Base-by-base conservation (phyloP, 345 rosid genomes). In the Arabidopsis suecica region DNA sequence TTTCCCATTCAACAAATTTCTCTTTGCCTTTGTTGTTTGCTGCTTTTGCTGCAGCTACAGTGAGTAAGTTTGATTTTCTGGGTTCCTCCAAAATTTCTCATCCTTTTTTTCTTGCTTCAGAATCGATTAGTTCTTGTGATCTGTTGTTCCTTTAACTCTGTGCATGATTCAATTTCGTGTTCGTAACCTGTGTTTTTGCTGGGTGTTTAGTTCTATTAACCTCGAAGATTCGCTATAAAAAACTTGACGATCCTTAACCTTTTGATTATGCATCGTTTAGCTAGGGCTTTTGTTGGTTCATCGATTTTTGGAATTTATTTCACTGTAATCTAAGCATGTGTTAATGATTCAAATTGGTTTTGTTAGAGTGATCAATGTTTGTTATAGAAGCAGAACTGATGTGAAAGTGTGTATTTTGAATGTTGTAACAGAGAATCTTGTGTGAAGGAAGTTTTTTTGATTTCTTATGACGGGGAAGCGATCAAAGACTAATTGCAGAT, bases 401-500 rank as follows among this genome's bases (percentile, higher is more conserved):
- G 20, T 62, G 71, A 54, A 23, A 74, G 60, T 48, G 3, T 77
- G 2, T 45, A 28, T 28, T 75, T 20, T 55, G 55, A 45, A 45
- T 60, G 61, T 25, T 63, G 33, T 42, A 61, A 11, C 77, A 55
- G 76, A 81, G 83, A 41, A 53, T 74, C 70, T 54, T 61, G 73
- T 64, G 30, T 8, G 25, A 16, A 62, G 58, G 64, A 62, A 67
- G 68, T 40, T 40, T 68, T 30, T 53, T 3, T n/a, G 61, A 38
- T 49, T 65, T 63, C 69, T 58, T 64, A 68, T 73, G 79, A 89
- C 89, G 89, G 90, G 97, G 77, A 93, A 91, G 89, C 83, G 98
- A 79, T 82, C 89, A 3, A 95, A 90, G 88, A 85, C 62, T 53
- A 89, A 83, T 69, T 91, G 99, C 82, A 93, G 89, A 83, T 93